Base-by-base conservation (phyloP, 2,329 filamentous ascomycete genomes). In the Nemania sp. region DNA sequence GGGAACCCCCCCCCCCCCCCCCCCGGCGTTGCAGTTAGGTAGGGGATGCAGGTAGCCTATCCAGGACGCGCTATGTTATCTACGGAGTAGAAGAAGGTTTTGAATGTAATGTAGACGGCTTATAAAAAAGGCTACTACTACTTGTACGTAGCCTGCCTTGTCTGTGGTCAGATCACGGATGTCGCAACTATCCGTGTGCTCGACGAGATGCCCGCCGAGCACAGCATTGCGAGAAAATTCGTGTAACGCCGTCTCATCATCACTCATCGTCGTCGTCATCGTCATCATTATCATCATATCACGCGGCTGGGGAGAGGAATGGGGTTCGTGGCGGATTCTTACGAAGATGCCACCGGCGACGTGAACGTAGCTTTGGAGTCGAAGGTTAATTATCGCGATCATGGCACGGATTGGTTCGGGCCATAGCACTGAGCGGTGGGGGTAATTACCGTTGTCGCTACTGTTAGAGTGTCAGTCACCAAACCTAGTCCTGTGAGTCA, bases 401-500 rank as follows among this genome's bases (percentile, higher is more conserved):
- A 32, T 34, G 18, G 10, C 34, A n/a, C n/a, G n/a, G n/a, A n/a
- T 20, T 21, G 40, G 37, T 35, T 29, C 32, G 32, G 20, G 29
- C 11, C 7, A 29, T 29, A n/a, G 40, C 18, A n/a, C 32, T 20
- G 12, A 35, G 34, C 35, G 46, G 21, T 6, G 35, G 2, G 50
- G 34, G 7, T 29, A 47, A 40, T 6, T 52, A 42, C 34, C 45
- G 7, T 3, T 17, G 21, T 21, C 18, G 21, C 35, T 10, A 34
- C 18, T 32, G 37, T 17, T 21, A 5, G 12, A n/a, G n/a, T n/a
- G n/a, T n/a, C 2, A 35, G 10, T n/a, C 35, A 15, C 20, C 17
- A 43, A 52, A 40, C 9, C 18, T 15, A 43, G 6, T 32, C 20
- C 5, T 20, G 35, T 60, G 59, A 60, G 42, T 60, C 54, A 57